A percentile compares a stretch with the other conserved stretches of the same genome.
phyloP scores from a whole-genome alignment of 306 rosid species.

The Citrullus colocynthis region DNA sequence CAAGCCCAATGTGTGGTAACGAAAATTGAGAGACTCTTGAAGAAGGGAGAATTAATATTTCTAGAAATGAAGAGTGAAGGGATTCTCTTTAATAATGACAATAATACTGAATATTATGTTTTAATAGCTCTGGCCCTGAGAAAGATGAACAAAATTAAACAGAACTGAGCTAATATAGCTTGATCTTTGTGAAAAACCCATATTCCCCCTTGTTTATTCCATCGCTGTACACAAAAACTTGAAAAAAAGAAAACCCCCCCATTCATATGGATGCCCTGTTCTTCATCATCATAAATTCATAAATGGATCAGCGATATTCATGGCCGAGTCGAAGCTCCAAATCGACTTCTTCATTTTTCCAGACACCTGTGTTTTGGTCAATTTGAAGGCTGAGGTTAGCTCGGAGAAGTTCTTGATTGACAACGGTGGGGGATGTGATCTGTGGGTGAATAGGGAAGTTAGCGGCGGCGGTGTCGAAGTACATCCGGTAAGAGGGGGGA shows the following conservation, averaged over 20 bases:
- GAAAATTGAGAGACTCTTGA: too few species aligned
- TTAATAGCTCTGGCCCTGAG: not conserved
- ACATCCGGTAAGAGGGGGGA: slow-evolving; percentile 7
- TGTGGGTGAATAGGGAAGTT: slow-evolving; percentile 14
- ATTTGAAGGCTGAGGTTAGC: slow-evolving; percentile 59
- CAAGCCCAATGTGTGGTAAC: too few species aligned
- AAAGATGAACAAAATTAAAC: not conserved
- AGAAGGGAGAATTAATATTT: too few species aligned
- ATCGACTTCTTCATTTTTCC: slow-evolving; percentile 45
- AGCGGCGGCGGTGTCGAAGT: slow-evolving; percentile 20
- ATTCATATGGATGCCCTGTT: not conserved
- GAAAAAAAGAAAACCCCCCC: not conserved
- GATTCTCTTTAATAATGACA: not conserved
- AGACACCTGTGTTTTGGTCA: slow-evolving; percentile 25
- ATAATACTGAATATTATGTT: not conserved
- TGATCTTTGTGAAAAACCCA: not conserved
- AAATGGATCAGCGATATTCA: slow-evolving; percentile 20
- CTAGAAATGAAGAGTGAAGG: not conserved
- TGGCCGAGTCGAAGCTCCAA: slow-evolving; percentile 89
- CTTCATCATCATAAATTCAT: not conserved
- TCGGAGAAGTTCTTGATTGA: slow-evolving; percentile 35
- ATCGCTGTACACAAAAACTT: slow-evolving; percentile 3
- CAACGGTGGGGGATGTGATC: slow-evolving; percentile 7
- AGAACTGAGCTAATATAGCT: not conserved
- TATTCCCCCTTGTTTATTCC: not conserved